Percentiles rank a stretch among this genome's conserved stretches.
Evolutionary conservation across 768 basidiomycete genomes (phyloP).

Genomic region (Boletus reticulatus): DNA sequence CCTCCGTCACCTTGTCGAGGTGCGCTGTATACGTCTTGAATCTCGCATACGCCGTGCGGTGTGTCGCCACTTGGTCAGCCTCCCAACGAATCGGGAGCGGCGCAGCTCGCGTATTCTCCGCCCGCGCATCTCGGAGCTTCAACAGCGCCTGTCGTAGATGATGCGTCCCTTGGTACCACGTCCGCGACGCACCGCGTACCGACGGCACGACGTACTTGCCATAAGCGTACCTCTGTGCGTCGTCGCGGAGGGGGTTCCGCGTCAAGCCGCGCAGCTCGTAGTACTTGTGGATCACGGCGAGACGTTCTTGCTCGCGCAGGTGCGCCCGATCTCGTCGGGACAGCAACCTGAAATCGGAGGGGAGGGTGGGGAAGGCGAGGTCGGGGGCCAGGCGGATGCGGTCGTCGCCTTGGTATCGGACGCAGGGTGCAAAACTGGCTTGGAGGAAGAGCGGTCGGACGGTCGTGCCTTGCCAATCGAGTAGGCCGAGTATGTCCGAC

Average conservation of each 20-base stretch:
- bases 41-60: background rate
- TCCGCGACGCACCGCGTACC: background rate
- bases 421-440: conserved; percentile 3
- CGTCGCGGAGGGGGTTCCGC: background rate
- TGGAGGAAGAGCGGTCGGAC: conserved; percentile 15
- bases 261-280: background rate
- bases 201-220: background rate
- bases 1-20: background rate
- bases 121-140: background rate
- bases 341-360: background rate
- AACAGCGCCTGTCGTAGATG: background rate
- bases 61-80: background rate
- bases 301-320: background rate
- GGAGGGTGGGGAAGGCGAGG: background rate
- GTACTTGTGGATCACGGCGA: conserved; percentile 5
- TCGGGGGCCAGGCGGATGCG: conserved; percentile 1
- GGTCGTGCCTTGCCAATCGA: conserved; percentile 15
- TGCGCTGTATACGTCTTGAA: background rate
- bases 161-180: conserved; percentile 3
- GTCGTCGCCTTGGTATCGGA: conserved; percentile 5
- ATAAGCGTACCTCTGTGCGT: background rate
- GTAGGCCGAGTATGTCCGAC: conserved; percentile 11
- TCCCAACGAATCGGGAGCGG: background rate
- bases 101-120: too few relatives aligned
- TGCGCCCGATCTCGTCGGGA: background rate